Evolutionary conservation across 2,329 filamentous ascomycete species (phyloP), one percentile per base, ranked within the genome.

Genomic region (Xylariaceae sp.): DNA sequence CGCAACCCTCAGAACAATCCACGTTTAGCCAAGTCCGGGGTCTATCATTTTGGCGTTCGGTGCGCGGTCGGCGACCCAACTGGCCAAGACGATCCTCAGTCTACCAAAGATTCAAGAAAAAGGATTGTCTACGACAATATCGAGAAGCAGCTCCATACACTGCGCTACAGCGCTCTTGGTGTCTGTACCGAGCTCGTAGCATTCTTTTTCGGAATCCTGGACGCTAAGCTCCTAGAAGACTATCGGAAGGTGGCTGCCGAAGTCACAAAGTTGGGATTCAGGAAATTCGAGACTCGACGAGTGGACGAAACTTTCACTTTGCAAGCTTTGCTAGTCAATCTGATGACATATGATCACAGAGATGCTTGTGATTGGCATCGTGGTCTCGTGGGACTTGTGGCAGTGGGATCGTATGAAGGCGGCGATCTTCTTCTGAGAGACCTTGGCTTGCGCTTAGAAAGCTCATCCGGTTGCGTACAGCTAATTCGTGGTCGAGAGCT

Each of bases 271-370:
- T 18, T 41, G 12, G 22, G 13, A n/a, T 17, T 24, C 17, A 16
- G 19, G 4, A 24, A 31, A 3, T 45, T 45, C 26, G 35, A 31
- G 39, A 45, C 43, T 3, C 30, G 43, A 1, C 37, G 16, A 4
- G 9, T 2, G 2, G 31, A 36, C 18, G 43, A 42, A 9, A 22
- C 36, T 4, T 45, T 39, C 30, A 13, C 13, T 2, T 8, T 45
- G 35, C 12, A 19, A 11, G 43, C 43, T 15, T 2, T 42, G 4
- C 36, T 45, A 9, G 18, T 37, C 11, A 45, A 45, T 26, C 15
- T 39, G 9, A 42, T 42, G 39, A 45, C 43, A 3, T 15, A 42
- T 26, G 43, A 42, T n/a, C 26, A 45, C 24, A 31, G 16, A 11
- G 43, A 39, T 16, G 9, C 18, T 2, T 9, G 17, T 24, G 43